phyloP scores from a whole-genome alignment of 2,329 filamentous ascomycete species.

The Calonectria ilicicola region DNA sequence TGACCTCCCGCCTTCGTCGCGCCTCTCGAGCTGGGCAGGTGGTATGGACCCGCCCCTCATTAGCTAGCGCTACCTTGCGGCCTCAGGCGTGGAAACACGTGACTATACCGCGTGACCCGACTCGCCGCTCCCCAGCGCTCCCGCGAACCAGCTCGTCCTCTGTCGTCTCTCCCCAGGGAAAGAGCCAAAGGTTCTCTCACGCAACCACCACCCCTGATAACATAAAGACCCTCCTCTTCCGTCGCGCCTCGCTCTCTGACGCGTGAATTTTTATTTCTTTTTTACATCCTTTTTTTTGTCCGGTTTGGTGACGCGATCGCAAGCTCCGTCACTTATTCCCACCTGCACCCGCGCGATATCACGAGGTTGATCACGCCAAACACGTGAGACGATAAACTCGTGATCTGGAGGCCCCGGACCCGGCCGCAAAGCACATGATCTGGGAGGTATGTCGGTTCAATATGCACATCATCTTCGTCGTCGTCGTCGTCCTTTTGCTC shows the following conservation, averaged over 20 bases:
- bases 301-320: slow-evolving; percentile 30
- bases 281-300: slow-evolving; percentile 19
- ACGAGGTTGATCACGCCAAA: slow-evolving; percentile 61
- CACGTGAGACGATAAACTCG: slow-evolving; percentile 58
- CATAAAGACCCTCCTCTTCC: slow-evolving; percentile 41
- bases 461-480: slow-evolving; percentile 31
- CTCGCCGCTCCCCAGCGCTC: slow-evolving; percentile 36
- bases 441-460: slow-evolving; percentile 55
- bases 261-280: slow-evolving; percentile 28
- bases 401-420: slow-evolving; percentile 52
- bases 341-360: slow-evolving; percentile 56
- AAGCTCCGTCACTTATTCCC: slow-evolving; percentile 45
- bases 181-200: slow-evolving; percentile 28
- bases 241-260: slow-evolving; percentile 24
- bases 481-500: slow-evolving; percentile 15
- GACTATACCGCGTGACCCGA: slow-evolving; percentile 54
- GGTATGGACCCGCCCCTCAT: slow-evolving; percentile 20
- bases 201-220: slow-evolving; percentile 41
- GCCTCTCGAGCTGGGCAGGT: not conserved
- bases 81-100: slow-evolving; percentile 35
- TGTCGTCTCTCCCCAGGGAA: slow-evolving; percentile 28
- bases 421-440: slow-evolving; percentile 57
- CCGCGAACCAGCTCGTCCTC: slow-evolving; percentile 25
- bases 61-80: slow-evolving; percentile 28
- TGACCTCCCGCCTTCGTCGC: not conserved